Evolutionary conservation across 345 rosid species (phyloP).

Genomic region (Euphorbia peplus): DNA sequence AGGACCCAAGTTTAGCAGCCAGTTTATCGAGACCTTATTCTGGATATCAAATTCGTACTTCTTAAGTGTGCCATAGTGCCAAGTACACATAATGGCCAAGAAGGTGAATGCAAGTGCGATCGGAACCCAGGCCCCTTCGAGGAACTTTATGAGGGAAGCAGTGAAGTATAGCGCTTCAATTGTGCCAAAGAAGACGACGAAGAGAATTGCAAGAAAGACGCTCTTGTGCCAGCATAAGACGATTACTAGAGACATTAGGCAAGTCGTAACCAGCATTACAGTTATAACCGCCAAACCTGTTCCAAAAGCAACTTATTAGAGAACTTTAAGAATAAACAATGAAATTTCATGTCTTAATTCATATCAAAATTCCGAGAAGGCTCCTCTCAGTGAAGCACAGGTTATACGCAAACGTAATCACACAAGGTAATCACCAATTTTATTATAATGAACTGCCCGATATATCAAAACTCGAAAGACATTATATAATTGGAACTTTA

Average conservation of each 20-base stretch:
- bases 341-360: background rate
- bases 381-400: background rate
- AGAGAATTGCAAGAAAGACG: slow-evolving; percentile 58
- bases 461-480: background rate
- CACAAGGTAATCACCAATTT: background rate
- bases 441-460: background rate
- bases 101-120: slow-evolving; percentile 76
- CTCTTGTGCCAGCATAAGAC: slow-evolving; percentile 93
- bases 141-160: slow-evolving; percentile 85
- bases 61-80: slow-evolving; percentile 88
- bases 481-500: background rate
- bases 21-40: slow-evolving; percentile 87
- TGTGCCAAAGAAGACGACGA: slow-evolving; percentile 74
- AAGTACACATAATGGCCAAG: slow-evolving; percentile 72
- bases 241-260: slow-evolving; percentile 90
- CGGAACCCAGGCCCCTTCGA: slow-evolving; percentile 99
- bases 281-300: slow-evolving; percentile 98
- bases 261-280: slow-evolving; percentile 96
- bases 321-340: slow-evolving; percentile 4
- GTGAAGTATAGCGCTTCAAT: slow-evolving; percentile 93
- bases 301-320: slow-evolving; percentile 11
- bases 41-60: slow-evolving; percentile 85
- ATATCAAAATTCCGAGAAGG: background rate
- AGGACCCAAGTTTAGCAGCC: slow-evolving; percentile 81
- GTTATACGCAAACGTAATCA: background rate